These are phyloP conservation scores for Ogataea trehalophila DNA, from an alignment of 805 yeast genomes.

Conservation along the genomic window DNA sequence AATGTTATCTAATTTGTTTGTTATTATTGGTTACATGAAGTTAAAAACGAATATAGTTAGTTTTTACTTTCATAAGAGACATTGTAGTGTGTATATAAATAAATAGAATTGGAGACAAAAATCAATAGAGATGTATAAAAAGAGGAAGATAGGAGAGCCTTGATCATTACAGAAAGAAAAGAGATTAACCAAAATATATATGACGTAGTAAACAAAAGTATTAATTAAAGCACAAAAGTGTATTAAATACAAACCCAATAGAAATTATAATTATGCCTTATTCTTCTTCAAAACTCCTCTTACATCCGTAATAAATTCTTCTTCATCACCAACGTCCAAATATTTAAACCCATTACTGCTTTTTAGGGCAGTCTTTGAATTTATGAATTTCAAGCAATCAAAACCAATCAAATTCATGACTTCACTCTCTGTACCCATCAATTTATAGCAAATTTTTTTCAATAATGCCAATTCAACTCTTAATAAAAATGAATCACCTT, in stretches of 20 bases:
- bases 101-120: not conserved
- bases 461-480: conserved; percentile 51
- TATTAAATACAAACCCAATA: not conserved
- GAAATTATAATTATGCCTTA: not conserved
- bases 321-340: conserved; percentile 45
- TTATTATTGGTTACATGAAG: too few species aligned
- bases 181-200: not conserved
- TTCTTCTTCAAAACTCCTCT: conserved; percentile 34
- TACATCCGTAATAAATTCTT: conserved; percentile 42
- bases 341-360: conserved; percentile 27
- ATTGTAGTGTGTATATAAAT: not conserved
- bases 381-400: conserved; percentile 26
- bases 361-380: conserved; percentile 6
- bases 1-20: too few species aligned
- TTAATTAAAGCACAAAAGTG: not conserved
- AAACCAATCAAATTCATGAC: conserved; percentile 37
- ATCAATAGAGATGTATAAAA: not conserved
- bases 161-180: not conserved
- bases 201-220: not conserved
- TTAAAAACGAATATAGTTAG: not conserved
- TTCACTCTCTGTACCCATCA: conserved; percentile 48
- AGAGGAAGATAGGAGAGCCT: too few species aligned
- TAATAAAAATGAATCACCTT: conserved; percentile 52
- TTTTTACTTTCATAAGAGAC: not conserved
- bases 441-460: conserved; percentile 41